phyloP scores from a whole-genome alignment of 345 rosid genomes.

The Sonneratia alba region DNA sequence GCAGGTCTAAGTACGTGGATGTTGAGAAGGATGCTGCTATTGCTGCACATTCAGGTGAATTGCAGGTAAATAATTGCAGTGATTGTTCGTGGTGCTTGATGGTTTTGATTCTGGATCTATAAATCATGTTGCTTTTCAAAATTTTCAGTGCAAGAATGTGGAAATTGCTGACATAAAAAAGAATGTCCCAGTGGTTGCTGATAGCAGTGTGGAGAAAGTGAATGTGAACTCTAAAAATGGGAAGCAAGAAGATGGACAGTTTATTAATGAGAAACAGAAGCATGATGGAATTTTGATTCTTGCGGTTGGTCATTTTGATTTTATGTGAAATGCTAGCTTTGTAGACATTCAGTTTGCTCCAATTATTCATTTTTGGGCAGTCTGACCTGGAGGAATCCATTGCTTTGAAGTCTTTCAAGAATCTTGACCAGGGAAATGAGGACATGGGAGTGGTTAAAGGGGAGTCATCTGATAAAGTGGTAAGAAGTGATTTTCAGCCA shows the following conservation, averaged over 20 bases:
- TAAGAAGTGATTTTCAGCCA: conserved; percentile 5
- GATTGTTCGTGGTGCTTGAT: background rate
- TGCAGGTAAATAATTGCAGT: background rate
- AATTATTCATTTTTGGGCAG: conserved; percentile 10
- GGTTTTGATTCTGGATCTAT: background rate
- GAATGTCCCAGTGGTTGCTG: background rate
- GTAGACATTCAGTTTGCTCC: background rate
- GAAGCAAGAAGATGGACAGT: conserved; percentile 4
- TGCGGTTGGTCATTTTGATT: conserved; percentile 11
- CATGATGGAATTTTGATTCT: conserved; percentile 3
- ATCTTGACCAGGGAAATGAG: background rate
- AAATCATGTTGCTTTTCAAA: background rate
- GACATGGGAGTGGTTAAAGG: conserved; percentile 3
- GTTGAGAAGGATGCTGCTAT: background rate
- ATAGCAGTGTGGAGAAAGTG: background rate
- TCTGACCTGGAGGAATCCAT: conserved; percentile 9
- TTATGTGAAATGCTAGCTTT: background rate
- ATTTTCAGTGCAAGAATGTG: background rate
- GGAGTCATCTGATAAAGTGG: conserved; percentile 8
- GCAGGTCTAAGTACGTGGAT: background rate
- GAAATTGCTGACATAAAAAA: conserved; percentile 1
- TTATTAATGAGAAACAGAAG: background rate
- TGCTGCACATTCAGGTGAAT: background rate
- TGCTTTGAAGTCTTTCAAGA: background rate
- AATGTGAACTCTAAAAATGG: conserved; percentile 2